phyloP scores from a whole-genome alignment of 331 rosid genomes.

The Spiraea crenata region DNA sequence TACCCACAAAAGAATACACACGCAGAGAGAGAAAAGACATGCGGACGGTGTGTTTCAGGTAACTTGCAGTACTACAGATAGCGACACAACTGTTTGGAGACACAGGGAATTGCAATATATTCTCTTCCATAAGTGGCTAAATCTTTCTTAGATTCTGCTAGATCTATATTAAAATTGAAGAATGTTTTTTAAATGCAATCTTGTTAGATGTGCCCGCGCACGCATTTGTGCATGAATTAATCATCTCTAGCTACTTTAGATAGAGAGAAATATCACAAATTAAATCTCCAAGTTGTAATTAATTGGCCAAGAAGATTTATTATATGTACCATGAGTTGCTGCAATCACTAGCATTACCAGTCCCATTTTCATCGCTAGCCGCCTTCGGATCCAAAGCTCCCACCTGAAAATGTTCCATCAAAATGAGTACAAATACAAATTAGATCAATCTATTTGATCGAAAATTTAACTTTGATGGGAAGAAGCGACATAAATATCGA shows the following conservation, averaged over 20 bases:
- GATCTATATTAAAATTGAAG: not conserved
- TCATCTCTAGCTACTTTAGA: too few species aligned
- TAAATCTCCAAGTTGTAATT: not conserved
- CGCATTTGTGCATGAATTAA: not conserved
- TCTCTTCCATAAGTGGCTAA: slow-evolving; percentile 22
- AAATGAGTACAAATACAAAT: not conserved
- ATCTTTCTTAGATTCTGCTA: slow-evolving; percentile 24
- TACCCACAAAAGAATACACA: slow-evolving; percentile 4
- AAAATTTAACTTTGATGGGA: too few species aligned
- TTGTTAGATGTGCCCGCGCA: not conserved
- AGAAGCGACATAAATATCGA: not conserved
- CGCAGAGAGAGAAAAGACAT: slow-evolving; percentile 9
- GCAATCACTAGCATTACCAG: slow-evolving; percentile 79
- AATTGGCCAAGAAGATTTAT: too few species aligned
- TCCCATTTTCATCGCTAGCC: slow-evolving; percentile 64
- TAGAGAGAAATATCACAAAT: not conserved
- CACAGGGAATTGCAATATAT: not conserved
- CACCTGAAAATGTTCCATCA: slow-evolving; percentile 36
- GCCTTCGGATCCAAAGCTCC: slow-evolving; percentile 66
- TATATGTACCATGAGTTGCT: slow-evolving; percentile 65
- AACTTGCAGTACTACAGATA: not conserved
- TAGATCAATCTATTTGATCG: too few species aligned
- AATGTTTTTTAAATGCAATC: not conserved
- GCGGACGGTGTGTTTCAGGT: too few species aligned
- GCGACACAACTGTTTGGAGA: not conserved